These are phyloP conservation scores for Botrytis pseudocinerea DNA, from an alignment of 2,329 filamentous ascomycete genomes.

Conservation along the genomic window DNA sequence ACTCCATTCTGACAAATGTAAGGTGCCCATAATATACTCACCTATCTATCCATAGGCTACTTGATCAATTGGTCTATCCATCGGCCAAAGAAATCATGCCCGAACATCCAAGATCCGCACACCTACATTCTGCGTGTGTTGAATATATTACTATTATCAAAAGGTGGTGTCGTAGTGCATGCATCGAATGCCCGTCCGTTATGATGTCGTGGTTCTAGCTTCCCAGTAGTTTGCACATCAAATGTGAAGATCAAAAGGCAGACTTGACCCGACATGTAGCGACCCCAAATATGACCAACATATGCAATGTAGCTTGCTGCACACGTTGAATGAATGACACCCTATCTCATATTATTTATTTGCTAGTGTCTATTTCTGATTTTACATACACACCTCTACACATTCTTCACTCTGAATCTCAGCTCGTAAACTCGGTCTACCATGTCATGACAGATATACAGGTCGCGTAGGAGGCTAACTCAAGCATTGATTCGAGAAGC, in stretches of 20 bases:
- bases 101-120: constrained; percentile 4
- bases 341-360: neutral
- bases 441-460: neutral
- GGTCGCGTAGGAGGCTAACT: neutral
- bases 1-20: neutral
- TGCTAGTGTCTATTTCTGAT: constrained; percentile 1
- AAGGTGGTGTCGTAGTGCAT: constrained; percentile 6
- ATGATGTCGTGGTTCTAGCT: neutral
- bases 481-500: constrained; percentile 1
- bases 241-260: neutral
- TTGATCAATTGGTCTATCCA: constrained; percentile 2
- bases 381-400: constrained; percentile 3
- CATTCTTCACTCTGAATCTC: neutral
- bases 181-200: neutral
- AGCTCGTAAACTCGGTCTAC: constrained; percentile 8
- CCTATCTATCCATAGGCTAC: neutral
- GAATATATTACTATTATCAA: neutral
- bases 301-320: constrained; percentile 13
- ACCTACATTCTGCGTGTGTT: neutral
- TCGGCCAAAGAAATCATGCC: neutral
- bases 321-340: constrained; percentile 1
- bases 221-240: neutral
- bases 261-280: neutral
- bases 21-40: neutral
- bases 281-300: constrained; percentile 23